Evolutionary conservation across 1,284 basidiomycete genomes (phyloP), one percentile per base, ranked within the genome.

Genomic region (Vanrija pseudolonga): DNA sequence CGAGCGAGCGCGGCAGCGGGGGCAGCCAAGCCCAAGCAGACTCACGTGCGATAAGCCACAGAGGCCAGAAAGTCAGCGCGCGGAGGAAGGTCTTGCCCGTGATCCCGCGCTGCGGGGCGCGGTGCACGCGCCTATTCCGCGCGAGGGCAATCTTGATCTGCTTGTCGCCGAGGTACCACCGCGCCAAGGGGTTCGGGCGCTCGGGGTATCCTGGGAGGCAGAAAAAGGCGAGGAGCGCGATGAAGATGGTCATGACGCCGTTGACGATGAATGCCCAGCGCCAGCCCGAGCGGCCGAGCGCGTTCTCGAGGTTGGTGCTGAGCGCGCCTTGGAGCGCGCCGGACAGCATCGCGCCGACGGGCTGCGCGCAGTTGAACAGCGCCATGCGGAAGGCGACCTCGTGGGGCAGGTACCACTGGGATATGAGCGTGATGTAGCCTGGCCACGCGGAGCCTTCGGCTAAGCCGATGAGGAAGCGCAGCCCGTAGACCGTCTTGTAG

Each of bases 281-380:
- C 62, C 62, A 65, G 6, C 63, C 63, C 17, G 50, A 32, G 20
- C 50, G 48, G 43, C 49, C 49, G 17, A 51, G 40, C 1, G 15
- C 22, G 20, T 50, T 55, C 24, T 56, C 56, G 36, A 66, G 45
- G 23, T 60, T 59, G 15, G 52, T 57, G 40, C 56, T 57, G 17
- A 66, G 50, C 2, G 64, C 64, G 12, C 57, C 53, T 52, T 66
- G 64, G 24, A 66, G 53, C 11, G 59, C 58, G 17, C 64, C 62
- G n/a, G 54, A 50, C 43, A 65, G 53, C 45, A 61, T 57, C 9
- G 45, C 56, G 14, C 57, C 58, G 24, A 67, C 23, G n/a, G 58
- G 56, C 39, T 53, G 54, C 18, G 58, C 59, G 7, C 51, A 47
- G 19, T 62, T 56, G 53, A 60, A 66, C 15, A 66, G 22, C 3